These are phyloP conservation scores for Thelephora terrestris DNA, from an alignment of 1,284 basidiomycete genomes.

Conservation along the genomic window DNA sequence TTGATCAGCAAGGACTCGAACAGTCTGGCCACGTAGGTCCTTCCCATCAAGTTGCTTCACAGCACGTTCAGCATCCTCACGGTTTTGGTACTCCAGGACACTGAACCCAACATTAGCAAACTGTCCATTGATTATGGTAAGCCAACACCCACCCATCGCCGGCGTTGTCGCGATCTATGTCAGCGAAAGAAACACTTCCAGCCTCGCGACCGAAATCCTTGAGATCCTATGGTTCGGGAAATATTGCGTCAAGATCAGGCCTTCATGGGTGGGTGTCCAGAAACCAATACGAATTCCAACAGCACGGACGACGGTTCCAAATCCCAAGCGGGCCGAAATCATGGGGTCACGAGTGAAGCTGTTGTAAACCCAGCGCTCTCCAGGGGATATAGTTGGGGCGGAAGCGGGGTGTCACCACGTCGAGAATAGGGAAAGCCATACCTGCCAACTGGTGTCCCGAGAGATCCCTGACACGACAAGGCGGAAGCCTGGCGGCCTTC, in stretches of 20 bases:
- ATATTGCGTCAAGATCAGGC: background rate
- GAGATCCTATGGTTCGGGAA: slow-evolving; percentile 56
- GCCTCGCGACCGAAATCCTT: slow-evolving; percentile 94
- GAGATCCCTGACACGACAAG: slow-evolving; percentile 81
- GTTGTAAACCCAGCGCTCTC: too few species aligned
- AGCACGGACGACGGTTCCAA: too few species aligned
- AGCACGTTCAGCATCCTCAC: slow-evolving; percentile 88
- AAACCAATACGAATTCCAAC: too few species aligned
- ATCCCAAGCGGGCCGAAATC: too few species aligned
- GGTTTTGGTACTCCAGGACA: slow-evolving; percentile 79
- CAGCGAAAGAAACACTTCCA: slow-evolving; percentile 85
- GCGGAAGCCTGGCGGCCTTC: slow-evolving; percentile 73
- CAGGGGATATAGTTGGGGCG: too few species aligned
- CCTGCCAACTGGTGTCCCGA: slow-evolving; percentile 96
- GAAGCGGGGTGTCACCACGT: background rate
- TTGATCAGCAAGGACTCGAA: slow-evolving; percentile 65
- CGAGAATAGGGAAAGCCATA: slow-evolving; percentile 29
- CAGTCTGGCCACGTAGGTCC: slow-evolving; percentile 72
- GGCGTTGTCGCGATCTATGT: slow-evolving; percentile 78
- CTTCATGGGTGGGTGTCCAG: background rate
- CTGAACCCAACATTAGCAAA: slow-evolving; percentile 30
- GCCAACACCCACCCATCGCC: slow-evolving; percentile 68
- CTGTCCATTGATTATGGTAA: background rate
- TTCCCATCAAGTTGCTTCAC: slow-evolving; percentile 75
- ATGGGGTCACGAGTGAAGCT: too few species aligned